Evolutionary conservation across 2,329 filamentous ascomycete species (phyloP), one percentile per base, ranked within the genome.

Genomic region (Magnaporthiopsis incrustans): DNA sequence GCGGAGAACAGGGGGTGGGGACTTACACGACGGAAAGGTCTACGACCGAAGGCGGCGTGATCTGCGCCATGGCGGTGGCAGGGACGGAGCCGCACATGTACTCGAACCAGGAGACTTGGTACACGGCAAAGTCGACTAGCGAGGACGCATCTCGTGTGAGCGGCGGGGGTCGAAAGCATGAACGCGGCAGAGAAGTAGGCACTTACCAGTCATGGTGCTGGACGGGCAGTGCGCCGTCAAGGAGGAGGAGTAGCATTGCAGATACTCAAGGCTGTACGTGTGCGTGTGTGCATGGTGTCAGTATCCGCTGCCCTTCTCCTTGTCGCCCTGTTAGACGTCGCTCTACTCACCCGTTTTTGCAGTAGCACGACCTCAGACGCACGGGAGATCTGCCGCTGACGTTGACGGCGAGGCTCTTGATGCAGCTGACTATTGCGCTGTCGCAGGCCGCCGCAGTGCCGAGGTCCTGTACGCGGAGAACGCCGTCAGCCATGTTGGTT

Each of bases 191-290:
- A 2, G 11, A n/a, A n/a, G 30, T 38, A 35, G 33, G 33, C 12
- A 58, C 66, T 26, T 56, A 62, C 63, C 61, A 18, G 15, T 27
- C 56, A 57, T 8, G 56, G 25, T 27, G 12, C 2, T 26, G 56
- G 57, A 60, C 12, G 63, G 33, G 44, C 70, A 71, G 3, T 59
- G 65, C 63, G 14, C 61, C 64, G 22, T 66, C 15, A 30, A 3
- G 30, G 61, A 57, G 60, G 60, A 64, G 22, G 63, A 70, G 64
- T 64, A 69, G 62, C 71, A 72, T 63, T 67, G 66, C 12, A 71
- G 65, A 56, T 70, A 71, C 27, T 63, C 60, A 6, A 67, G 57
- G 63, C 38, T 50, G 18, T 18, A n/a, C n/a, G n/a, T n/a, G n/a
- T n/a, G n/a, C n/a, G n/a, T n/a, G n/a, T 6, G 30, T 30, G 30